phyloP scores from a whole-genome alignment of 2,329 filamentous ascomycete genomes.

The Beauveria sp. region DNA sequence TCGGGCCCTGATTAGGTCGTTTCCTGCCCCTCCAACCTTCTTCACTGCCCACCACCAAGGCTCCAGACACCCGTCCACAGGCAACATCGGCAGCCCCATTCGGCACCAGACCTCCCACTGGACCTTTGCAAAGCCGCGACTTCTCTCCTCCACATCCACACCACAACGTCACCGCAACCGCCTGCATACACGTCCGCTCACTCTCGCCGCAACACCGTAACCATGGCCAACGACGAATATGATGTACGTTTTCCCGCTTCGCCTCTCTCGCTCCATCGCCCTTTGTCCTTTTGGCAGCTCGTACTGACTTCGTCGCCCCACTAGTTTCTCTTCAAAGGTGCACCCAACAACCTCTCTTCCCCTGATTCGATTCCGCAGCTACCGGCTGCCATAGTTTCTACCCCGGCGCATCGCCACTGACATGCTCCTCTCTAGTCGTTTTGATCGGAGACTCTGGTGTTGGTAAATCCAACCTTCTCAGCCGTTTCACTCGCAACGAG shows the following conservation, averaged over 20 bases:
- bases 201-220: slow-evolving; percentile 27
- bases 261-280: slow-evolving; percentile 15
- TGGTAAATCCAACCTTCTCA: slow-evolving; percentile 99
- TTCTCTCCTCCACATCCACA: slow-evolving; percentile 12
- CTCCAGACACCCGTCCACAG: background rate
- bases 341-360: slow-evolving; percentile 10
- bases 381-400: background rate
- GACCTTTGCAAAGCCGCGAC: slow-evolving; percentile 6
- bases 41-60: background rate
- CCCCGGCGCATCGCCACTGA: slow-evolving; percentile 23
- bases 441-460: slow-evolving; percentile 98
- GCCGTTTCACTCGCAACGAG: slow-evolving; percentile 98
- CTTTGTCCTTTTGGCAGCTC: background rate
- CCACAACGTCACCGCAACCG: slow-evolving; percentile 8
- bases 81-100: background rate
- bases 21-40: slow-evolving; percentile 5
- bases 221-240: slow-evolving; percentile 99
- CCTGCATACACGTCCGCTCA: slow-evolving; percentile 1
- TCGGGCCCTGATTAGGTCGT: background rate
- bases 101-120: slow-evolving; percentile 6
- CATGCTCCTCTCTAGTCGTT: slow-evolving; percentile 58
- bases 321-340: slow-evolving; percentile 99
- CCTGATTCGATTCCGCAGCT: slow-evolving; percentile 8
- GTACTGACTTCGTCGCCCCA: slow-evolving; percentile 26
- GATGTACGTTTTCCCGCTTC: slow-evolving; percentile 61